Percentiles rank a stretch among this genome's conserved stretches.
Conservation (phyloP, 2,329 filamentous ascomycete species). For the Clarireedia homoeocarpa region DNA sequence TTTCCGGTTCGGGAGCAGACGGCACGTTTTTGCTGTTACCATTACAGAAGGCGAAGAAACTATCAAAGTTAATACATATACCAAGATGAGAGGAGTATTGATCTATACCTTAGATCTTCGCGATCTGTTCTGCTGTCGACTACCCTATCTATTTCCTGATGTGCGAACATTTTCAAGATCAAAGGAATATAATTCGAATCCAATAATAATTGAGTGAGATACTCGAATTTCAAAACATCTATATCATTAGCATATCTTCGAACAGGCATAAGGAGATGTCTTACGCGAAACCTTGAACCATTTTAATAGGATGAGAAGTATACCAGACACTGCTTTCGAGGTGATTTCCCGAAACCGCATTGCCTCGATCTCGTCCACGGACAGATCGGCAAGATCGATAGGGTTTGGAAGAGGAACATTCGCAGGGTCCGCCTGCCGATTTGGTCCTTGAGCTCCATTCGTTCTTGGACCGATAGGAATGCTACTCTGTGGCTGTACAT, state of each 20-base stretch:
- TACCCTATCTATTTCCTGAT: slow-evolving; percentile 87
- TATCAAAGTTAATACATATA: slow-evolving; percentile 28
- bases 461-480: slow-evolving; percentile 23
- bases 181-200: slow-evolving; percentile 94
- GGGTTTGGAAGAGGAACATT: slow-evolving; percentile 22
- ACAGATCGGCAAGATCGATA: slow-evolving; percentile 35
- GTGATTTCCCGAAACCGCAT: slow-evolving; percentile 79
- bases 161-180: slow-evolving; percentile 85
- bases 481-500: slow-evolving; percentile 16
- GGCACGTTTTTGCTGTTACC: slow-evolving; percentile 46
- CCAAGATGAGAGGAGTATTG: too few species aligned
- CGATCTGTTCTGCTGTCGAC: slow-evolving; percentile 81
- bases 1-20: slow-evolving; percentile 23
- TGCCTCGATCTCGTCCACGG: slow-evolving; percentile 72
- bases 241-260: slow-evolving; percentile 14
- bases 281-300: slow-evolving; percentile 94
- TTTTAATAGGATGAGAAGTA: slow-evolving; percentile 80
- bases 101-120: slow-evolving; percentile 62
- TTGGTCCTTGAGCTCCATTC: slow-evolving; percentile 21
- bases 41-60: slow-evolving; percentile 89
- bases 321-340: slow-evolving; percentile 84
- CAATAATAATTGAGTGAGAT: slow-evolving; percentile 83
- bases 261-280: slow-evolving; percentile 27
- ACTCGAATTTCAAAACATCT: slow-evolving; percentile 95
- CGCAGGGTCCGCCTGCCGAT: slow-evolving; percentile 24